Percentiles rank a stretch among this genome's conserved stretches.
Evolutionary conservation across 2,329 filamentous ascomycete genomes (phyloP).

Genomic region (Sordariomycetes sp.): DNA sequence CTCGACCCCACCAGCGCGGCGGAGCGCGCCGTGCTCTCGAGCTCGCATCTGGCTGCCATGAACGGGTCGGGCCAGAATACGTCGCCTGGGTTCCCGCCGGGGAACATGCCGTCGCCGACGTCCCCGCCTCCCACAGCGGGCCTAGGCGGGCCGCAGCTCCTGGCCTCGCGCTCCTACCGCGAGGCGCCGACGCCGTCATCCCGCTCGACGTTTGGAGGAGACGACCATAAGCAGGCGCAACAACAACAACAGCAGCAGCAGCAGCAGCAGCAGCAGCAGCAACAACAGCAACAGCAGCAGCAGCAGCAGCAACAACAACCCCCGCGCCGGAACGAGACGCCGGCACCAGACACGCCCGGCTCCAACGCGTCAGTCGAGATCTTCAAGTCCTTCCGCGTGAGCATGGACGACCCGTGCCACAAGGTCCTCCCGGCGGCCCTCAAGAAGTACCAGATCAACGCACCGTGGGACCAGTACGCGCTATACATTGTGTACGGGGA

Average conservation of each 20-base stretch:
- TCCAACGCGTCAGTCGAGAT: slow-evolving; percentile 67
- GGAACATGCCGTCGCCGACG: slow-evolving; percentile 52
- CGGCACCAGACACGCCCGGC: slow-evolving; percentile 46
- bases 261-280: slow-evolving; percentile 26
- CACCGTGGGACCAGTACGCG: slow-evolving; percentile 93
- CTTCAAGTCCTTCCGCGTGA: slow-evolving; percentile 97
- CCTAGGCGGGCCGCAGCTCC: slow-evolving; percentile 36
- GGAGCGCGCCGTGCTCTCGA: slow-evolving; percentile 51
- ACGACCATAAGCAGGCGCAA: slow-evolving; percentile 23
- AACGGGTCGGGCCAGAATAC: slow-evolving; percentile 47
- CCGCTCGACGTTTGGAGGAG: slow-evolving; percentile 40
- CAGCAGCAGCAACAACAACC: slow-evolving; percentile 11
- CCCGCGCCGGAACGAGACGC: slow-evolving; percentile 47
- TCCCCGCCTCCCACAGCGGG: slow-evolving; percentile 45
- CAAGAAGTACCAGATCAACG: slow-evolving; percentile 97
- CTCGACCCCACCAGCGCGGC: slow-evolving; percentile 58
- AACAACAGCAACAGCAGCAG: slow-evolving; percentile 6
- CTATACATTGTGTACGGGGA: slow-evolving; percentile 98
- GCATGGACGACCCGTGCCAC: slow-evolving; percentile 95
- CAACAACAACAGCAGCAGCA: background rate
- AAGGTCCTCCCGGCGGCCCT: slow-evolving; percentile 92
- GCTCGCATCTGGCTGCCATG: slow-evolving; percentile 57
- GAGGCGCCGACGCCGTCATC: slow-evolving; percentile 38
- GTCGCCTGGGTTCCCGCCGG: slow-evolving; percentile 42
- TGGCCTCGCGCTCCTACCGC: slow-evolving; percentile 48